Evolutionary conservation across 352 stramenopile species (phyloP).

Genomic region (Globisporangium spiculum): DNA sequence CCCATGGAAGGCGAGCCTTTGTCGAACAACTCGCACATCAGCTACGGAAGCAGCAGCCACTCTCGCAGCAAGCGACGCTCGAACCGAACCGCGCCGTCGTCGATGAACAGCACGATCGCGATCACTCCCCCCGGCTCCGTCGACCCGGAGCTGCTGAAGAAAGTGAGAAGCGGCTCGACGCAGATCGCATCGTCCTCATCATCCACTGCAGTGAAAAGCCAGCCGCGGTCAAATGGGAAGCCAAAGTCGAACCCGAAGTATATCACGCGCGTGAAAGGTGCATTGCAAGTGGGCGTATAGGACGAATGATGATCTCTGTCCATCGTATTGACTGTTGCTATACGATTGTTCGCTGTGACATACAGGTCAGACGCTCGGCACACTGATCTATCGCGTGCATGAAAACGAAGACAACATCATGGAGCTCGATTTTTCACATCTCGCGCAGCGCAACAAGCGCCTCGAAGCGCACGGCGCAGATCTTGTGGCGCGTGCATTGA

Average conservation of each 20-base stretch:
- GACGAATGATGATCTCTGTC: not conserved
- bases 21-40: not conserved
- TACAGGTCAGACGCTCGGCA: conserved; percentile 51
- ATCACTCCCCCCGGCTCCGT: conserved; percentile 10
- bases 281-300: not conserved
- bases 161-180: conserved; percentile 15
- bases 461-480: conserved; percentile 48
- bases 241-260: conserved; percentile 19
- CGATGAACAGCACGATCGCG: conserved; percentile 1
- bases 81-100: conserved; percentile 1
- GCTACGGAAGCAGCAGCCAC: not conserved
- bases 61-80: conserved; percentile 13
- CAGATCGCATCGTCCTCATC: conserved; percentile 8
- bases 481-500: conserved; percentile 65
- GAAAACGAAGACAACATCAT: conserved; percentile 60
- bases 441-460: conserved; percentile 52
- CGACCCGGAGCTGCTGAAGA: conserved; percentile 13
- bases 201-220: not conserved
- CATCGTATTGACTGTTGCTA: conserved; percentile 9
- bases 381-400: conserved; percentile 49
- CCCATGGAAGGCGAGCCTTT: conserved; percentile 5
- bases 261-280: conserved; percentile 24
- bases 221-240: conserved; percentile 12
- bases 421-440: conserved; percentile 69
- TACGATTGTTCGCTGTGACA: not conserved